Evolutionary conservation across 1,284 basidiomycete species (phyloP), one percentile per base, ranked within the genome.

Genomic region (Marasmius fiardii): DNA sequence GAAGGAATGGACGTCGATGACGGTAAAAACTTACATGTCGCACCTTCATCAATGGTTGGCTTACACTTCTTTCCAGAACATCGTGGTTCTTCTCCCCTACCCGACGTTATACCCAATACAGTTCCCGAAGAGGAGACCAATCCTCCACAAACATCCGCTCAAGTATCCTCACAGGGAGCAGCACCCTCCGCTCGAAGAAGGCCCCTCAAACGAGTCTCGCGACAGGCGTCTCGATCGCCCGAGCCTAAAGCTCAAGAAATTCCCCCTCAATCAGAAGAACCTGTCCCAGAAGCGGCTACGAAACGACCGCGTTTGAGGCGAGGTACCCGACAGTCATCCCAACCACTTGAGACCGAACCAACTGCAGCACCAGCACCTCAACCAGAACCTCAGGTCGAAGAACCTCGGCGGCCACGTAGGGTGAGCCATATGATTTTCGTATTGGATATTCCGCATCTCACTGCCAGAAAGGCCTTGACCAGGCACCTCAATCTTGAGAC

Each of bases 31-130:
- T 18, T 56, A 18, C 7, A 18, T 41, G n/a, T 7, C 20, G 20
- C n/a, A 20, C 21, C 28, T 35, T 37, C 14, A 23, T 24, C 21
- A 6, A 11, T 37, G n/a, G 39, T 2, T 41, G 6, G 7, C 39
- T 7, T 20, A 14, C 7, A 18, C 11, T n/a, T 41, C 16, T n/a
- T 7, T n/a, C 4, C n/a, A 41, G 39, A 16, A 18, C 8, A 41
- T 20, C 39, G 39, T 16, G 11, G 11, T 41, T 41, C 39, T n/a
- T 73, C 76, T 4, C 64, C 72, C 18, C 64, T 78, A 2, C 74
- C 77, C 1, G 68, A 72, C 44, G 68, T 71, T 55, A 65, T 79
- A 34, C 75, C 74, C 6, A 79, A 77, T 56, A 73, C 76, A 1
- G 71, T 74, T 55, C 66, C 73, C 0, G 69, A 73, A 23, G 78